These are phyloP conservation scores for Colletotrichum sp. DNA, from an alignment of 2,329 filamentous ascomycete genomes.

Conservation along the genomic window DNA sequence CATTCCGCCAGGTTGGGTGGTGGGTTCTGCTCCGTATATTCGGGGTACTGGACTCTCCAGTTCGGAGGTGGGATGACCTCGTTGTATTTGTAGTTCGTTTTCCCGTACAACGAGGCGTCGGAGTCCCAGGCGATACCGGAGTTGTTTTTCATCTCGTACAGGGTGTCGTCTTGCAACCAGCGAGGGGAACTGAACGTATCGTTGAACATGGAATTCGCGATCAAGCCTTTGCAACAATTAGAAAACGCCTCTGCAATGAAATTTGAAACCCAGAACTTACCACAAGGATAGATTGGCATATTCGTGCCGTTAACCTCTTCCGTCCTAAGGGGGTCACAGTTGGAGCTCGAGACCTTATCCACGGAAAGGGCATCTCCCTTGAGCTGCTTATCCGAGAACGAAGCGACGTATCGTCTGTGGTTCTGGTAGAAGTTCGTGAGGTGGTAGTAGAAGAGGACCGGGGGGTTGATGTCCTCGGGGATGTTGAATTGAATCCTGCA, in stretches of 20 bases:
- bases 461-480: constrained; percentile 78
- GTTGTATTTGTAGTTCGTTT: constrained; percentile 66
- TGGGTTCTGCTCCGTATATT: constrained; percentile 63
- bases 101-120: constrained; percentile 80
- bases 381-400: constrained; percentile 83
- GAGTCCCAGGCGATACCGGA: constrained; percentile 84
- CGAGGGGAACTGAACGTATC: constrained; percentile 79
- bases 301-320: constrained; percentile 53
- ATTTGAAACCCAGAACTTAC: neutral
- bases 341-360: constrained; percentile 66
- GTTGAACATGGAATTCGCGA: constrained; percentile 97
- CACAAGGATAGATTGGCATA: constrained; percentile 90
- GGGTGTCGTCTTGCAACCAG: constrained; percentile 49
- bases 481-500: constrained; percentile 83
- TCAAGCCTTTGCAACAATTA: constrained; percentile 59
- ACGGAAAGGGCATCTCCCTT: constrained; percentile 69
- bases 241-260: neutral
- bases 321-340: constrained; percentile 76
- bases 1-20: constrained; percentile 77
- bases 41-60: constrained; percentile 75
- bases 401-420: constrained; percentile 93
- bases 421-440: constrained; percentile 99
- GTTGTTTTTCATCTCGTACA: constrained; percentile 79
- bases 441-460: constrained; percentile 92
- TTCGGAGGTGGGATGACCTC: constrained; percentile 85